Evolutionary conservation across 768 basidiomycete genomes (phyloP).

Genomic region (Cystofilobasidium macerans): DNA sequence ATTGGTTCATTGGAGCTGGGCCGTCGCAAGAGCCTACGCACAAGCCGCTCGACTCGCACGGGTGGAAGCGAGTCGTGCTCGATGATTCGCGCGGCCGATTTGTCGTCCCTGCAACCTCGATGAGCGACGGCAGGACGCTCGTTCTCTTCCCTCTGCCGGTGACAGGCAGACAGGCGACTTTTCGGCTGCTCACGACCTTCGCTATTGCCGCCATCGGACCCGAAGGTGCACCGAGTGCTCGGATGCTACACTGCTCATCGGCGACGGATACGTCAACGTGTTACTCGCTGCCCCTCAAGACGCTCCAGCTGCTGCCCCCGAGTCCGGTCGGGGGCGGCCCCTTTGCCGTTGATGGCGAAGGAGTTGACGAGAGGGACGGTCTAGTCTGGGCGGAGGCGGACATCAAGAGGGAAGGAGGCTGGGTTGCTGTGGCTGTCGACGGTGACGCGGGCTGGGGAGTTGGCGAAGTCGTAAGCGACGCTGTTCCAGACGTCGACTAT

Average conservation of each 20-base stretch:
- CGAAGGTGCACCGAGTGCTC: background rate
- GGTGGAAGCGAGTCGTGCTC: too few relatives aligned
- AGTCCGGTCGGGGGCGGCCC: background rate
- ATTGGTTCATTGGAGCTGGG: too few relatives aligned
- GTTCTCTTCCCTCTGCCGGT: background rate
- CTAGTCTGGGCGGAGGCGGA: constrained; percentile 2
- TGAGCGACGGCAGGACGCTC: too few relatives aligned
- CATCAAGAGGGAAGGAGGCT: background rate
- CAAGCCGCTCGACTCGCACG: too few relatives aligned
- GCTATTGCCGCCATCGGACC: background rate
- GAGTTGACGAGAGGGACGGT: constrained; percentile 13
- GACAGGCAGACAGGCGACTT: background rate
- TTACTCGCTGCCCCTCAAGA: background rate
- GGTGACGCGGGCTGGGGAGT: constrained; percentile 10
- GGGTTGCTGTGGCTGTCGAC: background rate
- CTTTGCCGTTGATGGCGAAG: background rate
- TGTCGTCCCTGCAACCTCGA: background rate
- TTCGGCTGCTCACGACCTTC: constrained; percentile 6
- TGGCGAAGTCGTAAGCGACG: background rate
- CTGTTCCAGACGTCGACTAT: background rate
- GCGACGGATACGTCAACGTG: background rate
- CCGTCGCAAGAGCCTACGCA: too few relatives aligned
- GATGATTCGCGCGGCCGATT: background rate
- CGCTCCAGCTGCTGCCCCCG: constrained; percentile 9
- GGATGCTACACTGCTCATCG: constrained; percentile 5